A percentile compares a stretch with the other conserved stretches of the same genome.
Evolutionary conservation across 805 yeast species (phyloP).

Genomic region (Groenewaldozyma tartarivorans): DNA sequence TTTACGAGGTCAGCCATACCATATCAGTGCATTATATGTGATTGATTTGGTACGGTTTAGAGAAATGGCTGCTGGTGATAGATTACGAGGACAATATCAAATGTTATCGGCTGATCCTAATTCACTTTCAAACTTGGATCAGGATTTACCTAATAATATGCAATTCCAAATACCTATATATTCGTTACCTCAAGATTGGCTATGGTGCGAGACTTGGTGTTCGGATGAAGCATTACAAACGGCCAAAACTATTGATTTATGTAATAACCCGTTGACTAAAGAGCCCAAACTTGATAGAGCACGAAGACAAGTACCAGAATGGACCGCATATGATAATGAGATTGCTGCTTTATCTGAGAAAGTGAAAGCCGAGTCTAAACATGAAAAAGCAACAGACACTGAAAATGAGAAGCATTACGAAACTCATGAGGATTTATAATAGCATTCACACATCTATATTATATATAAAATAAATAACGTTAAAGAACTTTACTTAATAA

Average conservation of each 20-base stretch:
- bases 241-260: conserved; percentile 75
- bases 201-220: conserved; percentile 95
- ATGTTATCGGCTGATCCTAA: conserved; percentile 65
- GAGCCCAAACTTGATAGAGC: conserved; percentile 74
- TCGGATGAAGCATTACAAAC: conserved; percentile 45
- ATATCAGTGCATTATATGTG: conserved; percentile 76
- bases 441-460: neutral
- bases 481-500: conserved; percentile 15
- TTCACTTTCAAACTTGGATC: conserved; percentile 78
- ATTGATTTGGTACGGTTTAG: conserved; percentile 68
- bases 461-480: conserved; percentile 15
- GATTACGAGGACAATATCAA: conserved; percentile 76
- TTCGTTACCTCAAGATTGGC: conserved; percentile 74
- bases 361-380: conserved; percentile 1
- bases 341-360: conserved; percentile 24
- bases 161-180: conserved; percentile 59
- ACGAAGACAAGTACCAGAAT: conserved; percentile 66
- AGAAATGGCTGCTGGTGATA: conserved; percentile 63
- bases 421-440: conserved; percentile 9
- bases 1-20: conserved; percentile 51
- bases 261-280: conserved; percentile 75
- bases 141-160: conserved; percentile 85
- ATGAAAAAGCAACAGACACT: neutral
- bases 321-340: conserved; percentile 57
- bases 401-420: conserved; percentile 3